Evolutionary conservation across 2,329 filamentous ascomycete species (phyloP), one percentile per base, ranked within the genome.

Genomic region (Pseudocercospora macadamiae): DNA sequence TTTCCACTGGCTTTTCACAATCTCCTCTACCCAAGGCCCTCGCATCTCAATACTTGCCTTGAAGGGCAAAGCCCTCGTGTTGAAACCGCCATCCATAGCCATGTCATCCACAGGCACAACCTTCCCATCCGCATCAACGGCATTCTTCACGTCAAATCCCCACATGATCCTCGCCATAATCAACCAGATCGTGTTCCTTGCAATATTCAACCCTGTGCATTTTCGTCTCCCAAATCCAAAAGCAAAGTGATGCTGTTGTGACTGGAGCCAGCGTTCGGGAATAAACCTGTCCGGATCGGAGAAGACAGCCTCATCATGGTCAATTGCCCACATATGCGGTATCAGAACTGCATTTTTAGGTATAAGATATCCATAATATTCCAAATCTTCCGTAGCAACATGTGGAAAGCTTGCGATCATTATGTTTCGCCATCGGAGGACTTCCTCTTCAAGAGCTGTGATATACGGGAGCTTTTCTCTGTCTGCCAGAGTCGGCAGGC

Each of bases 121-220:
- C 44, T 64, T 66, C 1, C 77, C 76, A 2, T 66, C 23, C 1
- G 19, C 62, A 59, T 75, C 73, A 10, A 64, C 62, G 1, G 68
- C 55, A 0, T 71, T 66, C 34, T 59, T 44, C n/a, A 80, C 73
- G 44, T 79, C 61, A 67, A 79, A 80, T 10, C 78, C 65, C 77
- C 77, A 80, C 0, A 77, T 74, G n/a, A 80, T 71, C n/a, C 76
- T 73, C 14, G 77, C 76, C 23, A 80, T 74, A 4, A 74, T 69
- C 10, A 71, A 60, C 34, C 66, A 69, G 8, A 71, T 52, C 28
- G 66, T 67, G 2, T 64, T 62, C 55, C 71, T 67, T 1, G 70
- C 68, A 8, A 72, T 64, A 25, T 69, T 65, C 59, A 69, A 69
- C 14, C 71, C 70, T n/a, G 64, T 62, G 51, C 71, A 73, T 23